Base-by-base conservation (phyloP, 2,329 filamentous ascomycete genomes). In the Paraphaeosphaeria sporulosa region DNA sequence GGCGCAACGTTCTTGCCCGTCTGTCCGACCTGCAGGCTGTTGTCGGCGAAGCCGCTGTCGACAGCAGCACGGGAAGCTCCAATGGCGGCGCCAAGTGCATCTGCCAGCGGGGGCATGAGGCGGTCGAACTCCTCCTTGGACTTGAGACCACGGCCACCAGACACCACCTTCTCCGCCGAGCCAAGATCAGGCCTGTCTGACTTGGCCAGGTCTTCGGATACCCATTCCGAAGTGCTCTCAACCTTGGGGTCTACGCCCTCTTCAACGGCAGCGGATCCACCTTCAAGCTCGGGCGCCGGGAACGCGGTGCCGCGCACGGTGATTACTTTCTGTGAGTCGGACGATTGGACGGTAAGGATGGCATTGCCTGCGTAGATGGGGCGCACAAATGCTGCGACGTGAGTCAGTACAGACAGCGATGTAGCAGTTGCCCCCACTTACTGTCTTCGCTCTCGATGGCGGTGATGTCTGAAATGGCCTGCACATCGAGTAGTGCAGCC, bases 1-100 rank as follows among this genome's bases (percentile, higher is more conserved):
- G 95, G 95, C 49, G 95, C 95, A 57, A 99, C 94, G 64, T 98
- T 96, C 87, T 99, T 99, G 73, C 95, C 95, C 15, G 95, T 99
- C 85, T 99, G 95, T 48, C 95, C 95, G 66, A 99, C 94, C 82
- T 99, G 95, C 70, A 99, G 83, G 79, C 93, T 97, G 86, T 99
- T 99, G 83, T 99, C 95, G 32, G 95, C 95, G 75, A 97, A 99
- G 5, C 95, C 95, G 71, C 92, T 96, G 81, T 99, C 95, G 43
- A 99, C 95, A 10, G 95, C 95, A 19, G 95, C 95, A 71, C 95
- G 89, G 54, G 93, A 97, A 30, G 95, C 95, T 71, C 95, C 95
- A 62, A 99, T 93, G 4, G 95, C 95, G n/a, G 95, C 95, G 47
- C 94, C 94, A 3, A 99, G 85, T 0, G 93, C 88, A 78, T 99